Percentiles rank a stretch among this genome's conserved stretches.
Conservation (phyloP, 1,284 basidiomycete genomes). For the Malassezia japonica region DNA sequence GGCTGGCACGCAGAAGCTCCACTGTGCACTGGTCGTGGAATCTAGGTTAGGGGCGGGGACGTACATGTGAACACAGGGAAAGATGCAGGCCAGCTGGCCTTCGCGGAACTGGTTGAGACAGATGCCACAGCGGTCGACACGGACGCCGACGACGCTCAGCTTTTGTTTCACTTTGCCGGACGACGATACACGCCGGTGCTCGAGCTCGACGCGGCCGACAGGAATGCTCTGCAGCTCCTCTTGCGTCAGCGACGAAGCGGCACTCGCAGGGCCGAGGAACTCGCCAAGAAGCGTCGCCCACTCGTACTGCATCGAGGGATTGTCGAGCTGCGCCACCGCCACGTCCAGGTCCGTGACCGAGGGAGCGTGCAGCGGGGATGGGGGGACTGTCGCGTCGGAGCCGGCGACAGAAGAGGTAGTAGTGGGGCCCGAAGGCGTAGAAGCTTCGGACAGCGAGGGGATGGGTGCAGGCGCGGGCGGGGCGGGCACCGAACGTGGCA, state of each 20-base stretch:
- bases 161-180: slow-evolving; percentile 70
- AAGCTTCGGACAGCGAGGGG: too few species aligned
- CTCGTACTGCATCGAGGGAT: slow-evolving; percentile 26
- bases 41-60: slow-evolving; percentile 7
- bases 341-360: slow-evolving; percentile 43
- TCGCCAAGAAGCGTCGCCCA: slow-evolving; percentile 58
- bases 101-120: slow-evolving; percentile 68
- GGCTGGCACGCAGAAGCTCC: slow-evolving; percentile 17
- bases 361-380: too few species aligned
- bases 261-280: slow-evolving; percentile 56
- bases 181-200: slow-evolving; percentile 59
- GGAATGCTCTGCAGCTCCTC: slow-evolving; percentile 51
- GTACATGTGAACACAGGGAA: slow-evolving; percentile 59
- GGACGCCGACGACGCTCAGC: slow-evolving; percentile 60
- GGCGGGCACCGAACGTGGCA: too few species aligned
- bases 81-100: slow-evolving; percentile 56
- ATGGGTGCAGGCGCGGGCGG: too few species aligned
- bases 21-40: slow-evolving; percentile 32
- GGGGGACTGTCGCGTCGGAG: too few species aligned
- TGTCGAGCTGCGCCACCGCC: slow-evolving; percentile 34
- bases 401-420: too few species aligned
- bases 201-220: slow-evolving; percentile 58
- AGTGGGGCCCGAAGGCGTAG: too few species aligned
- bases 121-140: slow-evolving; percentile 68
- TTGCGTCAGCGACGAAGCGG: slow-evolving; percentile 34